Conservation (phyloP, 2,329 filamentous ascomycete genomes). For the Dactylella cylindrospora region DNA sequence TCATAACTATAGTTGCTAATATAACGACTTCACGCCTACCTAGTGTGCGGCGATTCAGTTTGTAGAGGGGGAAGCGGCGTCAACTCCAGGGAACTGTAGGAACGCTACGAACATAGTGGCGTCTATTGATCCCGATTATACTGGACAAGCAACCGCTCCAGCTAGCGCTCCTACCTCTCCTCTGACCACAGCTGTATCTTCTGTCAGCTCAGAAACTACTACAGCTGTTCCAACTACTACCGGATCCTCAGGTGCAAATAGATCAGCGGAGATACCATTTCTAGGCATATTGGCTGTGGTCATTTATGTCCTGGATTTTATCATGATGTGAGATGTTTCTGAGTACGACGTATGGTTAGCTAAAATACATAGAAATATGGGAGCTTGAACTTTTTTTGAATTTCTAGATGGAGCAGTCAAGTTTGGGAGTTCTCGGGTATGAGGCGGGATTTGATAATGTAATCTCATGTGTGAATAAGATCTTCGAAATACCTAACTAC, state of each 20-base stretch:
- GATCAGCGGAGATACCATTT: not conserved
- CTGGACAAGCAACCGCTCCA: not conserved
- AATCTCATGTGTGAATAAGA: too few relatives aligned
- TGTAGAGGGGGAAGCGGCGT: conserved; percentile 11
- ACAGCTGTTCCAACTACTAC: not conserved
- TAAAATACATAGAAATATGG: not conserved
- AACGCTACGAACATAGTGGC: conserved; percentile 14
- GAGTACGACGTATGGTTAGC: too few relatives aligned
- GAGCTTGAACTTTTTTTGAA: not conserved
- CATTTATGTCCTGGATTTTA: conserved; percentile 4
- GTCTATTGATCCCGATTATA: conserved; percentile 14
- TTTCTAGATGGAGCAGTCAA: not conserved
- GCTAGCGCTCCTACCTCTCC: not conserved
- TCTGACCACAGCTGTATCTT: too few relatives aligned
- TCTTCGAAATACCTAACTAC: too few relatives aligned
- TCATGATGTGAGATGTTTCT: not conserved
- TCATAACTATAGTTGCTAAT: too few relatives aligned
- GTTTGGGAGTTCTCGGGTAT: not conserved
- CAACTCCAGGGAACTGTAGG: conserved; percentile 11
- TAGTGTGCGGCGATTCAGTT: conserved; percentile 22
- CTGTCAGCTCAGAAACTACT: too few relatives aligned
- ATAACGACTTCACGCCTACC: too few relatives aligned
- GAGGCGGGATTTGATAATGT: too few relatives aligned
- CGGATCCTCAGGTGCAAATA: not conserved
- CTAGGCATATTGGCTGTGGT: not conserved